These are phyloP conservation scores for Schoenoplectus triqueter DNA, from an alignment of 202 grass and related monocot species.

Conservation along the genomic window DNA sequence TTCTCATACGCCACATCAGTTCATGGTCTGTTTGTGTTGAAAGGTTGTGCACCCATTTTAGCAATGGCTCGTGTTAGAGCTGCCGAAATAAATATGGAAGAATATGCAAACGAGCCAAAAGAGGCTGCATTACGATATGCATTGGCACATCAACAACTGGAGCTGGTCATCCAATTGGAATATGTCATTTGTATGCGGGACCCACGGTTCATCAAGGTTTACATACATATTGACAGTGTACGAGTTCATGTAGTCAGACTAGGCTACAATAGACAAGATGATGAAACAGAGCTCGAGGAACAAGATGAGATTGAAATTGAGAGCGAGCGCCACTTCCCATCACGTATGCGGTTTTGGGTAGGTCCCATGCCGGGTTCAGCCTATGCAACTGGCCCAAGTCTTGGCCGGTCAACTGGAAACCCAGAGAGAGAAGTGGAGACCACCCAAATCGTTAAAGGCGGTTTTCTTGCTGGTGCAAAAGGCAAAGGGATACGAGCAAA, in stretches of 20 bases:
- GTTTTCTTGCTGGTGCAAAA: conserved; percentile 49
- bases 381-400: conserved; percentile 77
- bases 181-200: conserved; percentile 52
- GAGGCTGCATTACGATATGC: conserved; percentile 70
- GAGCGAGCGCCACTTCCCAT: conserved; percentile 72
- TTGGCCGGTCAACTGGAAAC: conserved; percentile 86
- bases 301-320: conserved; percentile 44
- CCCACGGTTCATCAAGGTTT: conserved; percentile 52
- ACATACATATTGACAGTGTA: conserved; percentile 67
- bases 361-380: conserved; percentile 65
- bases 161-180: conserved; percentile 66
- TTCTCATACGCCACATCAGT: conserved; percentile 50
- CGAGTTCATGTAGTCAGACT: conserved; percentile 66
- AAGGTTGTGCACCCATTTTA: conserved; percentile 65
- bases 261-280: conserved; percentile 51
- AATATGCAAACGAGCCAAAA: conserved; percentile 51
- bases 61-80: conserved; percentile 53
- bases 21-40: conserved; percentile 65
- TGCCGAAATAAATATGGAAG: background rate
- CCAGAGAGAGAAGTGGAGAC: conserved; percentile 69
- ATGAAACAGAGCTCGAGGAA: conserved; percentile 11
- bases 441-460: conserved; percentile 62
- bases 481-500: conserved; percentile 36
- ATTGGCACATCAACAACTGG: conserved; percentile 76
- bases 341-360: conserved; percentile 69